Conservation (phyloP, 2,329 filamentous ascomycete genomes). For the Xylariaceae sp. region DNA sequence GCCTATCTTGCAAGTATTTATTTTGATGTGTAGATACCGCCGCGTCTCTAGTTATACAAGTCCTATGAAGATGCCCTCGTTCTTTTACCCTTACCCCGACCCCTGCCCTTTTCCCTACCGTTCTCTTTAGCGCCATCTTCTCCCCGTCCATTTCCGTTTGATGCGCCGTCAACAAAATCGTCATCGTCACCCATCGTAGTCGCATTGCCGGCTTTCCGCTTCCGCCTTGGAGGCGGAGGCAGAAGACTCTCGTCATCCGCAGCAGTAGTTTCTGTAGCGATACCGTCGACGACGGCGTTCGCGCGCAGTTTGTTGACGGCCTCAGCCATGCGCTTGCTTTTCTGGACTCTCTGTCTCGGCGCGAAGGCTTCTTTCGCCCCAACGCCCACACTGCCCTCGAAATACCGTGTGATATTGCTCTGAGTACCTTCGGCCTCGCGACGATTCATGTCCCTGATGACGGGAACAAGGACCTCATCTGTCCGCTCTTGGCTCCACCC, state of each 20-base stretch:
- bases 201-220: slow-evolving; percentile 37
- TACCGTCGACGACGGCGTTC: slow-evolving; percentile 45
- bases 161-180: slow-evolving; percentile 26
- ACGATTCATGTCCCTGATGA: slow-evolving; percentile 93
- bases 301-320: slow-evolving; percentile 70
- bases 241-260: slow-evolving; percentile 22
- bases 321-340: slow-evolving; percentile 75
- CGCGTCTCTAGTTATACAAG: neutral
- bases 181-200: slow-evolving; percentile 21
- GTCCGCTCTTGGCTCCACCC: slow-evolving; percentile 92
- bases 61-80: slow-evolving; percentile 28
- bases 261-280: slow-evolving; percentile 4
- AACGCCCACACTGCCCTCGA: slow-evolving; percentile 72
- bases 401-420: slow-evolving; percentile 93
- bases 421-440: slow-evolving; percentile 89
- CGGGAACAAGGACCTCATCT: slow-evolving; percentile 92
- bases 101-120: slow-evolving; percentile 12
- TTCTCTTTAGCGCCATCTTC: slow-evolving; percentile 14
- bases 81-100: slow-evolving; percentile 32
- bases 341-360: slow-evolving; percentile 65
- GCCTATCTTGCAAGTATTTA: too few relatives aligned
- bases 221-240: slow-evolving; percentile 27
- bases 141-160: slow-evolving; percentile 2
- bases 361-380: slow-evolving; percentile 70
- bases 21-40: too few relatives aligned